Conservation (phyloP, 371 early-diverging fungal genomes). For the Circinella umbellata region DNA sequence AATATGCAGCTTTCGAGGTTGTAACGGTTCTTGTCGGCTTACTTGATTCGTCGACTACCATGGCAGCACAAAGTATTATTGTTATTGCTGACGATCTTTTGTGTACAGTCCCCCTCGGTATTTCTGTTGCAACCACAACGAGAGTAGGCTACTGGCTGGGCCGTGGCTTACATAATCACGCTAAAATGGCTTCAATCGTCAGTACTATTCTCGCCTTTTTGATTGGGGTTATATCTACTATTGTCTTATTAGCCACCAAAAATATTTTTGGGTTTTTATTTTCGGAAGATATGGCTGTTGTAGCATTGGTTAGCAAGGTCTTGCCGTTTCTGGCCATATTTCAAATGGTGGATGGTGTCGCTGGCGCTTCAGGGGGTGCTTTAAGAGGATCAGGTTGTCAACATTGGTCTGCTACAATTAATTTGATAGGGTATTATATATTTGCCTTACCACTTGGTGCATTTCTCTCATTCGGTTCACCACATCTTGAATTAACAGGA, state of each 20-base stretch:
- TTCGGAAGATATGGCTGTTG: constrained; percentile 62
- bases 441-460: constrained; percentile 67
- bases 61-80: constrained; percentile 77
- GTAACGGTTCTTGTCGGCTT: constrained; percentile 79
- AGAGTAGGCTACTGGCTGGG: constrained; percentile 73
- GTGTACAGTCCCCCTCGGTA: constrained; percentile 57
- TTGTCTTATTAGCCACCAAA: constrained; percentile 41
- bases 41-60: constrained; percentile 64
- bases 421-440: constrained; percentile 55
- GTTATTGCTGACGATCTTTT: constrained; percentile 9
- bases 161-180: constrained; percentile 64
- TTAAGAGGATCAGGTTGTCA: constrained; percentile 67
- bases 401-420: constrained; percentile 61
- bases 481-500: constrained; percentile 56
- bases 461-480: constrained; percentile 48
- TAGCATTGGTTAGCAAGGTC: constrained; percentile 63
- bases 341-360: constrained; percentile 70
- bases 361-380: constrained; percentile 65
- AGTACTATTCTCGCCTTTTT: constrained; percentile 68
- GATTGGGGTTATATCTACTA: constrained; percentile 63
- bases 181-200: constrained; percentile 76
- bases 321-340: constrained; percentile 76
- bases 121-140: constrained; percentile 71
- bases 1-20: constrained; percentile 75
- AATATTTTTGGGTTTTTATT: constrained; percentile 60